Conservation (phyloP, 1,139 yeast genomes). For the Candida labiduridarum region DNA sequence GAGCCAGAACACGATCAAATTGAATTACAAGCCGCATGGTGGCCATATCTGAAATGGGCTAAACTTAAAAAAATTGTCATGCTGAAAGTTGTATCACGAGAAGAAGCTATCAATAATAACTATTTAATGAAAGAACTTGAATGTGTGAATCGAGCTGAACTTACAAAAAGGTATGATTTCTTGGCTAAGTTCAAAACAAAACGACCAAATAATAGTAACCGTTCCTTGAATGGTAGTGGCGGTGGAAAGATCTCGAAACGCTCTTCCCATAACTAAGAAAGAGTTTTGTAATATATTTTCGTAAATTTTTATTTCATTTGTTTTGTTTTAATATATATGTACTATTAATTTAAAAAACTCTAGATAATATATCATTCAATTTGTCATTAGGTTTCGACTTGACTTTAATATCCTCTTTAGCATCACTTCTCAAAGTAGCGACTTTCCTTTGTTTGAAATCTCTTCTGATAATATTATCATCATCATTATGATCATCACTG, state of each 20-base stretch:
- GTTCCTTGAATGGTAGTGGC: background rate
- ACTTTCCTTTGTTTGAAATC: conserved; percentile 66
- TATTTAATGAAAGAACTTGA: conserved; percentile 22
- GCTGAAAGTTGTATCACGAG: conserved; percentile 19
- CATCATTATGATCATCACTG: conserved; percentile 24
- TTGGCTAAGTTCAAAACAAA: conserved; percentile 17
- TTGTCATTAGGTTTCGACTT: conserved; percentile 45
- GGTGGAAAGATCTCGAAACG: background rate
- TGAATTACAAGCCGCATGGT: conserved; percentile 12
- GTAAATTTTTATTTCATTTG: background rate
- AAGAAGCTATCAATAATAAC: conserved; percentile 28
- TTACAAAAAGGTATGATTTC: conserved; percentile 27
- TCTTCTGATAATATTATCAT: conserved; percentile 44
- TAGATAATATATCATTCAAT: conserved; percentile 49
- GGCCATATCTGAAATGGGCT: conserved; percentile 29
- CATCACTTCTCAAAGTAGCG: conserved; percentile 66
- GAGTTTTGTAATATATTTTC: background rate
- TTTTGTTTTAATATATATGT: background rate
- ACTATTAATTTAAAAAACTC: conserved; percentile 24
- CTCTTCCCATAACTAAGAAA: background rate
- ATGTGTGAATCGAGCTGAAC: conserved; percentile 22
- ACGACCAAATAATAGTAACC: background rate
- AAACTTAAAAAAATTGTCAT: conserved; percentile 24
- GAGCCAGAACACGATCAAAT: background rate
- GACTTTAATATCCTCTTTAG: conserved; percentile 49